Conservation (phyloP, 768 basidiomycete genomes). For the Lentinula guzmanii region DNA sequence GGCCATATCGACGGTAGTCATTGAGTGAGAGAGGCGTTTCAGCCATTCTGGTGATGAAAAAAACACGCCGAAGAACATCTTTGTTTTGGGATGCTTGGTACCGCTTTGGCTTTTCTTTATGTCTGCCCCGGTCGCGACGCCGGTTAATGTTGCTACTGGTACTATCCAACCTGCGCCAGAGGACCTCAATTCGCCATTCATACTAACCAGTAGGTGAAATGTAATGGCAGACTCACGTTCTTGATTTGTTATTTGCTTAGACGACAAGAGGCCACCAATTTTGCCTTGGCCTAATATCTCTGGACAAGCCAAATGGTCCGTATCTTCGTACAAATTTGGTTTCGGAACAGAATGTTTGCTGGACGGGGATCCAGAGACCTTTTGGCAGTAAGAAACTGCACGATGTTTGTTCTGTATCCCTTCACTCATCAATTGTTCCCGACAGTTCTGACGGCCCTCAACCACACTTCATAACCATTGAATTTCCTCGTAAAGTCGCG, state of each 20-base stretch:
- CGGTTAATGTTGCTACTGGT: not conserved
- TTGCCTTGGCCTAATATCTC: slow-evolving; percentile 83
- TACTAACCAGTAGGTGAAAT: not conserved
- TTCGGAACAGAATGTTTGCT: slow-evolving; percentile 91
- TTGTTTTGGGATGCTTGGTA: not conserved
- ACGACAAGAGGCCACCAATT: slow-evolving; percentile 37
- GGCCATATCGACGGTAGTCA: slow-evolving; percentile 88
- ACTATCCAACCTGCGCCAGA: slow-evolving; percentile 1
- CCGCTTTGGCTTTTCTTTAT: not conserved
- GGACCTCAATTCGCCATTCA: slow-evolving; percentile 5
- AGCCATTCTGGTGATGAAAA: not conserved
- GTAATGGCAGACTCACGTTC: not conserved
- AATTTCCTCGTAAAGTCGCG: slow-evolving; percentile 86
- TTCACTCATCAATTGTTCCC: slow-evolving; percentile 1
- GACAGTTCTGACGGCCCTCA: slow-evolving; percentile 89
- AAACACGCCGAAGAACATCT: not conserved
- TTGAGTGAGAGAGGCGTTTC: slow-evolving; percentile 29
- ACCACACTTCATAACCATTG: slow-evolving; percentile 91
- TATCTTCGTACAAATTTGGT: slow-evolving; percentile 94
- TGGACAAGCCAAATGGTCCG: slow-evolving; percentile 87
- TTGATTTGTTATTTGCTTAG: not conserved
- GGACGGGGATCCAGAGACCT: slow-evolving; percentile 86
- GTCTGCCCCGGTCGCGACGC: not conserved
- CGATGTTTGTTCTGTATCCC: not conserved
- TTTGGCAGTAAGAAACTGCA: slow-evolving; percentile 83